These are phyloP conservation scores for Knoxia roxburghii DNA, from an alignment of 257 asterid species.

Conservation along the genomic window DNA sequence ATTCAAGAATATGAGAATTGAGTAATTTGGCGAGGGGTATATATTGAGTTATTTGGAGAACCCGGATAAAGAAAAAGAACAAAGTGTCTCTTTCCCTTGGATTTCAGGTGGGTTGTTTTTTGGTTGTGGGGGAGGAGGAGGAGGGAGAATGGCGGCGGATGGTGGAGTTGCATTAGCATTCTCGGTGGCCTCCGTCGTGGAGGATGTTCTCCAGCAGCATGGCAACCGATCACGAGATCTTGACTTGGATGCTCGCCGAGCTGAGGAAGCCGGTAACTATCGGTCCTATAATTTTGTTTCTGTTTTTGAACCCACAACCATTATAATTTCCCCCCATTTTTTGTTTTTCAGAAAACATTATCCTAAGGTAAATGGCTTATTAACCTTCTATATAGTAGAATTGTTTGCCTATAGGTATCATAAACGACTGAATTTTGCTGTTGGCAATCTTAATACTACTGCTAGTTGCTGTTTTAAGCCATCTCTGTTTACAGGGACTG, in stretches of 20 bases:
- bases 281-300: neutral
- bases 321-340: neutral
- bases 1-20: constrained; percentile 4
- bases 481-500: neutral
- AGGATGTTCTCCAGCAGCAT: constrained; percentile 94
- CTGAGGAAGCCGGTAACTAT: constrained; percentile 85
- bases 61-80: no score
- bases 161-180: constrained; percentile 46
- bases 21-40: neutral
- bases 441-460: neutral
- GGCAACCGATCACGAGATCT: constrained; percentile 61
- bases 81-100: neutral
- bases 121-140: no score
- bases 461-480: neutral
- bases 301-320: neutral
- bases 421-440: neutral
- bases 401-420: neutral
- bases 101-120: neutral
- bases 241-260: constrained; percentile 89
- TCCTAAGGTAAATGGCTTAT: neutral
- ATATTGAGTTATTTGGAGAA: no score
- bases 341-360: no score
- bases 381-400: neutral
- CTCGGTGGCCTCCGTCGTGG: constrained; percentile 85
- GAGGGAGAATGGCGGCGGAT: constrained; percentile 21